Evolutionary conservation across 108 stramenopile species (phyloP).

Genomic region (Aurantiochytrium sp.): DNA sequence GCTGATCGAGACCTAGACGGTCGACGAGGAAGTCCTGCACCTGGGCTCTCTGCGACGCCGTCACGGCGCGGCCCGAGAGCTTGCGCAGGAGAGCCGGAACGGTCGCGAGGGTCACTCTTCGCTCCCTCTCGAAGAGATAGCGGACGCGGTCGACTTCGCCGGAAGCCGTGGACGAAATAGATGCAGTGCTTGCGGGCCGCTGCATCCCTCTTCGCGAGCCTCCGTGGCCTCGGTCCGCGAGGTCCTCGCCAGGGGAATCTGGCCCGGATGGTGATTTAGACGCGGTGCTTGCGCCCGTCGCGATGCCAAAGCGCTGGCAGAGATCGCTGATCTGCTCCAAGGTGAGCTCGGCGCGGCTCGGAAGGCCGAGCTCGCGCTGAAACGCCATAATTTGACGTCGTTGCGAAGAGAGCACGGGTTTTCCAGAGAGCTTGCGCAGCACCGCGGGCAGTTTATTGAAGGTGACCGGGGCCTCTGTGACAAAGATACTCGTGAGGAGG

Average conservation of each 20-base stretch:
- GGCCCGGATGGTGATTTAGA: too few species aligned
- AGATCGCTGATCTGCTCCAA: neutral
- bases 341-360: neutral
- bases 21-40: neutral
- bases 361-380: neutral
- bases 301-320: neutral
- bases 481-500: neutral
- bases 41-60: neutral
- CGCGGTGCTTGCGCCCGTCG: neutral
- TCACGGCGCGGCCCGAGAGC: neutral
- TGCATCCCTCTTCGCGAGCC: neutral
- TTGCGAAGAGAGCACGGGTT: neutral
- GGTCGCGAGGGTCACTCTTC: neutral
- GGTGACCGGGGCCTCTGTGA: neutral
- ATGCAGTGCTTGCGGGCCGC: neutral
- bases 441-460: neutral
- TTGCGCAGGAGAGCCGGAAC: neutral
- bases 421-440: neutral
- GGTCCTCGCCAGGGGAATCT: too few species aligned
- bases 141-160: neutral
- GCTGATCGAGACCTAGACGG: neutral
- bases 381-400: neutral
- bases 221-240: neutral
- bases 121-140: neutral
- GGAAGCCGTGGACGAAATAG: neutral